phyloP scores from a whole-genome alignment of 2,329 filamentous ascomycete species.

The Aspergillus sp. region DNA sequence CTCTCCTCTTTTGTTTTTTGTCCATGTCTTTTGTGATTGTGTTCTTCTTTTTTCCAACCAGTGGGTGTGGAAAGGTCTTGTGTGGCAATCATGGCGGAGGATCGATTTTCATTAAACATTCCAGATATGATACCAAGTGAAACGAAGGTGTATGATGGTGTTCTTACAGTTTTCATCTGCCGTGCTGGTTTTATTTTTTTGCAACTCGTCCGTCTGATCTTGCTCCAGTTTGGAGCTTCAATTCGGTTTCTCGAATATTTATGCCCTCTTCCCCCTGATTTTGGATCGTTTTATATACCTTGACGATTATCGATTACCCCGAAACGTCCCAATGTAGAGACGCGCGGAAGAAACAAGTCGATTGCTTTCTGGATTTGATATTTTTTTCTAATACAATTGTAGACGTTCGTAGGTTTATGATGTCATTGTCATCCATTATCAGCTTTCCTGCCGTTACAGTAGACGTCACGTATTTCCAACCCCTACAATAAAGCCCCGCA shows the following conservation, averaged over 20 bases:
- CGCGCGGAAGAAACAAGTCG: neutral
- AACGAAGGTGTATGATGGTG: conserved; percentile 21
- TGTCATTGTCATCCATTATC: no score
- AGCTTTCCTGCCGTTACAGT: no score
- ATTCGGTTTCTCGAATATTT: conserved; percentile 3
- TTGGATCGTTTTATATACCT: conserved; percentile 15
- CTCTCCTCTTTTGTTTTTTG: conserved; percentile 6
- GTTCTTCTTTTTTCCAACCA: no score
- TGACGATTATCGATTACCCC: conserved; percentile 9
- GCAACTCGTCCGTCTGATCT: conserved; percentile 2
- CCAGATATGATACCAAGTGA: conserved; percentile 23
- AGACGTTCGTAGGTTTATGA: neutral
- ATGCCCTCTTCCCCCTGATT: neutral
- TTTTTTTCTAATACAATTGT: neutral
- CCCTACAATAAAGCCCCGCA: neutral
- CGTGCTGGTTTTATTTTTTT: conserved; percentile 5
- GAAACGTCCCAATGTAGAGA: conserved; percentile 1
- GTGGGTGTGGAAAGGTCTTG: neutral
- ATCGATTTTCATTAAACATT: conserved; percentile 8
- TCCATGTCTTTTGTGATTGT: conserved; percentile 2
- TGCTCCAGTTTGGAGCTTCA: conserved; percentile 8
- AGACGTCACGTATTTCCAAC: neutral
- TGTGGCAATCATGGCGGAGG: conserved; percentile 5
- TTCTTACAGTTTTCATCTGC: conserved; percentile 1
- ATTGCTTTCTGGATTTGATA: neutral